phyloP scores from a whole-genome alignment of 2,329 filamentous ascomycete genomes.

The Corinectria fuckeliana region DNA sequence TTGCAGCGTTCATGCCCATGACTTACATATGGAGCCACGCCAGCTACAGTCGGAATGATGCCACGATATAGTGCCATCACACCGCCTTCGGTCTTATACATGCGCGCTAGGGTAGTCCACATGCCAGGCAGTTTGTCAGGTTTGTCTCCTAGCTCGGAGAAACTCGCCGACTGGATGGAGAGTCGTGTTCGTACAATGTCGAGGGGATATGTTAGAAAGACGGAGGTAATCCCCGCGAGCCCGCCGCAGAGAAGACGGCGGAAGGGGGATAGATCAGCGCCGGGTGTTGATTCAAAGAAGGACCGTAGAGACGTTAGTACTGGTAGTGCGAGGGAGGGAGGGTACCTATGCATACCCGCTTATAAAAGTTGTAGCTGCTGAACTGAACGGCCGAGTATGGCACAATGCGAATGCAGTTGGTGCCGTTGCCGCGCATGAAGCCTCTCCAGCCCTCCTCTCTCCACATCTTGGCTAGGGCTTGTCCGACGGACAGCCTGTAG shows the following conservation, averaged over 20 bases:
- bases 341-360: conserved; percentile 67
- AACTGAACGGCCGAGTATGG: conserved; percentile 99
- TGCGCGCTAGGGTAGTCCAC: conserved; percentile 80
- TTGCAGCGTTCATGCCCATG: not conserved
- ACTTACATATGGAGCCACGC: conserved; percentile 89
- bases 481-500: conserved; percentile 90
- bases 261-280: conserved; percentile 74
- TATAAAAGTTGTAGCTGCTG: conserved; percentile 97
- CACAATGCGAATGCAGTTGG: conserved; percentile 97
- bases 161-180: conserved; percentile 98
- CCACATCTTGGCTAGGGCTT: conserved; percentile 95
- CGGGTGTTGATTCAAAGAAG: conserved; percentile 79
- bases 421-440: conserved; percentile 97
- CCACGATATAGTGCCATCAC: conserved; percentile 87
- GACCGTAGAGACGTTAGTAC: conserved; percentile 47
- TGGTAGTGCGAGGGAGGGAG: not conserved
- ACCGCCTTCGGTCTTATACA: conserved; percentile 94
- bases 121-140: conserved; percentile 83
- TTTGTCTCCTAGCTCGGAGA: conserved; percentile 73
- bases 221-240: conserved; percentile 91
- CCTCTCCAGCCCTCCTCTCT: conserved; percentile 95
- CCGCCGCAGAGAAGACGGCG: conserved; percentile 88
- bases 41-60: conserved; percentile 91
- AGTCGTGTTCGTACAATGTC: conserved; percentile 96
- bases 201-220: conserved; percentile 92